These are phyloP conservation scores for Blastocystis sp. DNA, from an alignment of 352 stramenopile genomes.

Conservation along the genomic window DNA sequence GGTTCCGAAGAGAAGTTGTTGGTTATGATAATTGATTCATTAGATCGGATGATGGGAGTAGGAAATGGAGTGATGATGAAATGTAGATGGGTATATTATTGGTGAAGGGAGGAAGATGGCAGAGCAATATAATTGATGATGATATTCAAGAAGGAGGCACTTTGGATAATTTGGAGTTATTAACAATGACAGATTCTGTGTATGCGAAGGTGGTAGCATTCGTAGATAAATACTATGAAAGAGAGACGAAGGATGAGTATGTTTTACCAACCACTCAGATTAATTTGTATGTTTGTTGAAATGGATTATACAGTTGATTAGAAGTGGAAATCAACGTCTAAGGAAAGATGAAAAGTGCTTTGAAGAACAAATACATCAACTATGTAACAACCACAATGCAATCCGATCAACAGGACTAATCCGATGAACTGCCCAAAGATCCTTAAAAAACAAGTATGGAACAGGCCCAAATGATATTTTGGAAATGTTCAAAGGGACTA, in stretches of 20 bases:
- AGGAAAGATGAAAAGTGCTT: no score
- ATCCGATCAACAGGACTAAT: background rate
- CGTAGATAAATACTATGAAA: conserved; percentile 93
- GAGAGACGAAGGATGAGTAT: conserved; percentile 93
- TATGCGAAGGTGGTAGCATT: conserved; percentile 90
- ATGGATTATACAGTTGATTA: no score
- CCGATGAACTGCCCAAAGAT: conserved; percentile 5
- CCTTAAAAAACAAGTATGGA: background rate
- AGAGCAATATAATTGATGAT: conserved; percentile 92
- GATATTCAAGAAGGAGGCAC: conserved; percentile 81
- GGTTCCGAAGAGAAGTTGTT: conserved; percentile 95
- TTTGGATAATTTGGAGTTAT: conserved; percentile 74
- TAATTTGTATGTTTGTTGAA: conserved; percentile 2
- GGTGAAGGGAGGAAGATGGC: conserved; percentile 78
- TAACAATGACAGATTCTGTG: conserved; percentile 74
- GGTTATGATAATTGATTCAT: conserved; percentile 93
- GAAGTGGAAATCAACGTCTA: no score
- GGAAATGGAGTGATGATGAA: conserved; percentile 74
- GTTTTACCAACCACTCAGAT: conserved; percentile 76
- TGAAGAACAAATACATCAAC: background rate
- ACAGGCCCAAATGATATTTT: background rate
- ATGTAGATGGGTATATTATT: conserved; percentile 80
- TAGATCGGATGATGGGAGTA: conserved; percentile 96
- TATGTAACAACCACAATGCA: conserved; percentile 11
- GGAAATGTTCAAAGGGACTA: background rate